phyloP scores from a whole-genome alignment of 2,329 filamentous ascomycete genomes.

The Paraphoma sp. region DNA sequence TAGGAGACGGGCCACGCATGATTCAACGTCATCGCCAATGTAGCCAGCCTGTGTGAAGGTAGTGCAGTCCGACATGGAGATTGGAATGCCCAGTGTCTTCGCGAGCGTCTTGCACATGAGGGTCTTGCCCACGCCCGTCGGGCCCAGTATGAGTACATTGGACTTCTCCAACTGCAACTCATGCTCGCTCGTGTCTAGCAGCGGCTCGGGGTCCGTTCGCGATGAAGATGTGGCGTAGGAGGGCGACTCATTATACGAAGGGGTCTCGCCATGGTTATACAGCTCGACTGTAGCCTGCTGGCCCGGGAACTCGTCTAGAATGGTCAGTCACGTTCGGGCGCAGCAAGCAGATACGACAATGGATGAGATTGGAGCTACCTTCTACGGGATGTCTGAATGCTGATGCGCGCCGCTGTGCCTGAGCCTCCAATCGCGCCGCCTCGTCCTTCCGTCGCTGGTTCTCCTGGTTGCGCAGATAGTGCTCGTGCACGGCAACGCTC shows the following conservation, averaged over 20 bases:
- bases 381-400: slow-evolving; percentile 76
- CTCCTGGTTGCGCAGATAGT: slow-evolving; percentile 87
- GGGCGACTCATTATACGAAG: slow-evolving; percentile 19
- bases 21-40: slow-evolving; percentile 97
- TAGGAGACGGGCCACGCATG: slow-evolving; percentile 87
- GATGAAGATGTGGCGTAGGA: slow-evolving; percentile 29
- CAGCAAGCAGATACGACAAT: slow-evolving; percentile 11
- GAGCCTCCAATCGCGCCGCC: slow-evolving; percentile 74
- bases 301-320: slow-evolving; percentile 66
- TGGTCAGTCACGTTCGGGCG: slow-evolving; percentile 30
- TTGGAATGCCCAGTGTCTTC: slow-evolving; percentile 90
- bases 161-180: slow-evolving; percentile 89
- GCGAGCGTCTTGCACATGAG: slow-evolving; percentile 93
- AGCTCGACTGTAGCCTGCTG: slow-evolving; percentile 61
- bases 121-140: slow-evolving; percentile 95
- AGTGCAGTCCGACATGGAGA: slow-evolving; percentile 94
- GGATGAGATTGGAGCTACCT: slow-evolving; percentile 58
- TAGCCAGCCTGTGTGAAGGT: slow-evolving; percentile 96
- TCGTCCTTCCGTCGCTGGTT: slow-evolving; percentile 79
- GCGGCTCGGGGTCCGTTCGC: slow-evolving; percentile 44
- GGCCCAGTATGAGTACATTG: slow-evolving; percentile 88
- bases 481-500: slow-evolving; percentile 92
- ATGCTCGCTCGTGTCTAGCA: slow-evolving; percentile 58
- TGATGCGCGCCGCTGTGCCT: slow-evolving; percentile 74
- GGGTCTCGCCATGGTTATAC: slow-evolving; percentile 18